Conservation (phyloP, 2,329 filamentous ascomycete species). For the Alternaria gaisen region DNA sequence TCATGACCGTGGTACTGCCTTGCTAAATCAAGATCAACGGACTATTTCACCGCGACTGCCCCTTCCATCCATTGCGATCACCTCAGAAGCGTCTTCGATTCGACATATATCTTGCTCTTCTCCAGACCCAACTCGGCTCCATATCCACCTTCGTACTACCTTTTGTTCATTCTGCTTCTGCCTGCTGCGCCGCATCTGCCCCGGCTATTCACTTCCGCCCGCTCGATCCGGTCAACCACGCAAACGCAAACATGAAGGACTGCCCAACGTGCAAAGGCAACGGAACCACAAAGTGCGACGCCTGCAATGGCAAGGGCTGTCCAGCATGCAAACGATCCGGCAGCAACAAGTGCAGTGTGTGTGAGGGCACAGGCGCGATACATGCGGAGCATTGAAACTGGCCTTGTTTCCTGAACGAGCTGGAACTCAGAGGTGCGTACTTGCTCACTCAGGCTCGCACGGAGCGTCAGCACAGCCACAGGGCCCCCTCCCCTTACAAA, state of each 20-base stretch:
- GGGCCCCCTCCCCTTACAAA: slow-evolving; percentile 4
- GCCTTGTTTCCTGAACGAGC: neutral
- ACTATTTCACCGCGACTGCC: slow-evolving; percentile 6
- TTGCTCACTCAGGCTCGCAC: neutral
- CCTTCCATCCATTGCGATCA: slow-evolving; percentile 10
- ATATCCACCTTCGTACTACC: neutral
- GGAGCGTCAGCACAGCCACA: slow-evolving; percentile 4
- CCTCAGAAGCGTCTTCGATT: neutral
- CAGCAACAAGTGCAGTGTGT: slow-evolving; percentile 40
- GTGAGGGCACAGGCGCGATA: slow-evolving; percentile 47
- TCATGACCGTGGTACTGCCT: slow-evolving; percentile 5
- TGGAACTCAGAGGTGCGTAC: slow-evolving; percentile 7
- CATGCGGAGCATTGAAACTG: slow-evolving; percentile 38
- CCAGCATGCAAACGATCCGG: slow-evolving; percentile 40
- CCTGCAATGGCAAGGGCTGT: slow-evolving; percentile 44
- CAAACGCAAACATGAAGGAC: slow-evolving; percentile 37
- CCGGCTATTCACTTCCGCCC: slow-evolving; percentile 20
- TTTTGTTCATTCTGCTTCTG: neutral
- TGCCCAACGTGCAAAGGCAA: slow-evolving; percentile 47
- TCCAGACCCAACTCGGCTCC: neutral
- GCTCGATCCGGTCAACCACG: slow-evolving; percentile 14
- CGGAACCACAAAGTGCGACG: slow-evolving; percentile 45
- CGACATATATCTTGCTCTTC: slow-evolving; percentile 3
- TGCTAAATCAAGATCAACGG: slow-evolving; percentile 6
- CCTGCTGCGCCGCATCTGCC: neutral